A percentile compares a stretch with the other conserved stretches of the same genome.
Evolutionary conservation across 192 early-diverging fungal genomes (phyloP).

Genomic region (Chytriomyces hyalinus): DNA sequence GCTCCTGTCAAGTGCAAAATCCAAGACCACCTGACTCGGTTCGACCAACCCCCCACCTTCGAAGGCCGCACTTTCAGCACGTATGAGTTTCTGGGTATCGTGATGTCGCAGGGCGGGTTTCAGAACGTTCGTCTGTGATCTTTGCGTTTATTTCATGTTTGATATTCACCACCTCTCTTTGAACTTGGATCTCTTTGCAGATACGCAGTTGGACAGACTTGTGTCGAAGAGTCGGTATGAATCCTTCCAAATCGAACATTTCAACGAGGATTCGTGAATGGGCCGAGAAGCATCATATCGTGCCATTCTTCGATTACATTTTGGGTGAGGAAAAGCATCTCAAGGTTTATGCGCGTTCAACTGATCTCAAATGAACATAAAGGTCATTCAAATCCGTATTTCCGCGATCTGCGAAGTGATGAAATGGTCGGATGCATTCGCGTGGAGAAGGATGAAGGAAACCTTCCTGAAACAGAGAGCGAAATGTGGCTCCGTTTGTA

Average conservation of each 20-base stretch:
- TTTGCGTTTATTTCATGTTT: not conserved
- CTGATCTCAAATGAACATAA: not conserved
- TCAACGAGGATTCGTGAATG: slow-evolving; percentile 26
- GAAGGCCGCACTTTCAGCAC: slow-evolving; percentile 21
- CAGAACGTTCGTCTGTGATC: not conserved
- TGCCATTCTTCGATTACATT: slow-evolving; percentile 23
- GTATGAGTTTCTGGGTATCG: slow-evolving; percentile 9
- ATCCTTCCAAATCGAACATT: slow-evolving; percentile 24
- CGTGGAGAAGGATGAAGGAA: slow-evolving; percentile 13
- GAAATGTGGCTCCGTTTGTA: slow-evolving; percentile 28
- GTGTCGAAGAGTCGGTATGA: slow-evolving; percentile 7
- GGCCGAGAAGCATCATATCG: slow-evolving; percentile 30
- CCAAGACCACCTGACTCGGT: slow-evolving; percentile 14
- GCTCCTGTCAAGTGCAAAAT: not conserved
- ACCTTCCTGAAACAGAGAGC: slow-evolving; percentile 7
- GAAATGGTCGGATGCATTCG: slow-evolving; percentile 1
- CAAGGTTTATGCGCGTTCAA: not conserved
- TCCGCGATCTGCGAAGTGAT: not conserved
- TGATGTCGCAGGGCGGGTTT: not conserved
- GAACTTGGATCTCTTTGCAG: not conserved
- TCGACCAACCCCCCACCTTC: slow-evolving; percentile 22
- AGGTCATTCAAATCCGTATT: slow-evolving; percentile 12
- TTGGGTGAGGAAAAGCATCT: not conserved
- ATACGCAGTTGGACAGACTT: slow-evolving; percentile 14
- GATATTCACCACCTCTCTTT: not conserved